Percentiles rank a stretch among this genome's conserved stretches.
Conservation (phyloP, 352 stramenopile species). For the Blastocystis sp. region DNA sequence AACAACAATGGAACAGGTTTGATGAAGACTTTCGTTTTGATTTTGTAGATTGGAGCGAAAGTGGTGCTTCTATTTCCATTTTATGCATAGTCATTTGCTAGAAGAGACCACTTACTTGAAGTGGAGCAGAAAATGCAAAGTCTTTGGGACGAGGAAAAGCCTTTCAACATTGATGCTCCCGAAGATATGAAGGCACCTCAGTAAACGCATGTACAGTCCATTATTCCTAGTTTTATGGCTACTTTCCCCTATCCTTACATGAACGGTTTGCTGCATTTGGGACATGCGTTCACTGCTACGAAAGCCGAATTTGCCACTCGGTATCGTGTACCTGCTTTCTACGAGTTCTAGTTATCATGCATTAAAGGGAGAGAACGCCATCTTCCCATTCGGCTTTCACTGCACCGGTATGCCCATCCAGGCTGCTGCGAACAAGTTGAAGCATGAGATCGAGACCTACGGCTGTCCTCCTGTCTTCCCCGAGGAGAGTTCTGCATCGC, state of each 20-base stretch:
- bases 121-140: conserved; percentile 34
- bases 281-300: conserved; percentile 91
- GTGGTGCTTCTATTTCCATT: not conserved
- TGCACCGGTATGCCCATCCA: conserved; percentile 99
- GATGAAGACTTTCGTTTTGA: not conserved
- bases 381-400: conserved; percentile 98
- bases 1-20: conserved; percentile 52
- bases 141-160: conserved; percentile 59
- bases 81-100: conserved; percentile 49
- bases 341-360: conserved; percentile 76
- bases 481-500: not conserved
- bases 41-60: conserved; percentile 60
- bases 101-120: conserved; percentile 50
- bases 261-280: conserved; percentile 97
- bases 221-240: conserved; percentile 82
- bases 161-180: conserved; percentile 40
- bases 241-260: conserved; percentile 99
- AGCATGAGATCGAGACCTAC: conserved; percentile 87
- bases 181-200: conserved; percentile 30
- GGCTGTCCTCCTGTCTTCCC: conserved; percentile 86
- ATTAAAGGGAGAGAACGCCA: conserved; percentile 93
- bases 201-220: not conserved
- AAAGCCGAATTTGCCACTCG: conserved; percentile 88
- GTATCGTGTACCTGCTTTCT: conserved; percentile 62
- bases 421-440: conserved; percentile 96